These are phyloP conservation scores for Alnus rubra DNA, from an alignment of 306 rosid genomes.

Conservation along the genomic window DNA sequence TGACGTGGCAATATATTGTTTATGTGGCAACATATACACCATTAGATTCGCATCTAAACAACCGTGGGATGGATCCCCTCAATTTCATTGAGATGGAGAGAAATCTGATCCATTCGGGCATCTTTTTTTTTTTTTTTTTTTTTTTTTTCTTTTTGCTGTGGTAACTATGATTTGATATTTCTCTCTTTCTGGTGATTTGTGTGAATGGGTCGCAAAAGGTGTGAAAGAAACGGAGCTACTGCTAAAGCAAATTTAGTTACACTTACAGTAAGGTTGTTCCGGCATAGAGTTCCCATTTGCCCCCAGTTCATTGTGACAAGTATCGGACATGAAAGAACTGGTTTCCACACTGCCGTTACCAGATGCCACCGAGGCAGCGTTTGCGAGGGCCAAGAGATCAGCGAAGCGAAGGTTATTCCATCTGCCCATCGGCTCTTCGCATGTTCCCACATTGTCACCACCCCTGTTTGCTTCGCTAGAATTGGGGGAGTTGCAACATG, in stretches of 20 bases:
- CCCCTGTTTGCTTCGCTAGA: not conserved
- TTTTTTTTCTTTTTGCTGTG: no score
- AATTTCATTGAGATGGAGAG: no score
- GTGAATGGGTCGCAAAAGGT: not conserved
- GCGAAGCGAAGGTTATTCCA: not conserved
- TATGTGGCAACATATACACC: no score
- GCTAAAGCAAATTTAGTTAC: not conserved
- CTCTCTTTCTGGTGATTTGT: not conserved
- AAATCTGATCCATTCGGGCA: no score
- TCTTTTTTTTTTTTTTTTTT: no score
- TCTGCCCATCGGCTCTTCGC: not conserved
- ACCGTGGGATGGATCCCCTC: no score
- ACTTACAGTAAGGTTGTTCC: constrained; percentile 5
- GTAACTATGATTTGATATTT: not conserved
- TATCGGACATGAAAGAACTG: not conserved
- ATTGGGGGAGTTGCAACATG: constrained; percentile 2
- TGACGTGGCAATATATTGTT: no score
- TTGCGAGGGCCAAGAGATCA: constrained; percentile 7
- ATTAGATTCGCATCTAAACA: no score
- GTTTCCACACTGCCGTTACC: not conserved
- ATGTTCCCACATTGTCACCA: not conserved
- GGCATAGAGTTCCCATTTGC: not conserved
- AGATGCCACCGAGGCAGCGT: not conserved
- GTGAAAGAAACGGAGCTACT: not conserved
- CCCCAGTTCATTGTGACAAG: not conserved